Evolutionary conservation across 2,329 filamentous ascomycete species (phyloP).

Genomic region (Nigrospora sphaerica): DNA sequence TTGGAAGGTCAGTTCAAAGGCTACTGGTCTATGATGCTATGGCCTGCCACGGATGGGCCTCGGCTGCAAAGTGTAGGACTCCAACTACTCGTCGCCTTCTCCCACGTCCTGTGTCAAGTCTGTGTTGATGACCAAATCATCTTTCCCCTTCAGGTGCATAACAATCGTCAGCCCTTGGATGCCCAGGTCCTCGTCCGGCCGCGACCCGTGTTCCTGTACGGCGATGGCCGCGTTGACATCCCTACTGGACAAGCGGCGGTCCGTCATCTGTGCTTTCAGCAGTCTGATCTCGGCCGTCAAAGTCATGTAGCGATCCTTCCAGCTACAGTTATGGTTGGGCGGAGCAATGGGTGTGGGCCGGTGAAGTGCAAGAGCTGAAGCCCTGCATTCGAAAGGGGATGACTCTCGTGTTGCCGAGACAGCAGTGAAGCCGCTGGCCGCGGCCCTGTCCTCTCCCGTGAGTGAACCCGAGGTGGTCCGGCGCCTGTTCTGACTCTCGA

Average conservation of each 20-base stretch:
- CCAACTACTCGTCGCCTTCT: background rate
- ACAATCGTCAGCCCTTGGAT: conserved; percentile 44
- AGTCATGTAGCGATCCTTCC: conserved; percentile 32
- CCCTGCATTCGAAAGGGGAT: background rate
- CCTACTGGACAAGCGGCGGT: conserved; percentile 1
- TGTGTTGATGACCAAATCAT: conserved; percentile 45
- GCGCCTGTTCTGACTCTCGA: no score
- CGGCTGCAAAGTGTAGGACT: background rate
- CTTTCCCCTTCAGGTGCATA: conserved; percentile 40
- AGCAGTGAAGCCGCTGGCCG: no score
- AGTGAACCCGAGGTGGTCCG: no score
- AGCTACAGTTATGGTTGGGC: conserved; percentile 32
- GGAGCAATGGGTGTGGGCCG: conserved; percentile 27
- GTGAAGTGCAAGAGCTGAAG: conserved; percentile 17
- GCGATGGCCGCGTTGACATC: conserved; percentile 3
- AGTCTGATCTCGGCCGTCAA: conserved; percentile 33
- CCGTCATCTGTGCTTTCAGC: conserved; percentile 30
- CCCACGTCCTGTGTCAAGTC: conserved; percentile 25
- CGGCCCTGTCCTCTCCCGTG: no score
- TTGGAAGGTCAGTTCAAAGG: no score
- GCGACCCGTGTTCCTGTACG: conserved; percentile 4
- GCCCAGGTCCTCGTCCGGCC: conserved; percentile 28
- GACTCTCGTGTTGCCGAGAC: background rate
- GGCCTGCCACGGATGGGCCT: no score
- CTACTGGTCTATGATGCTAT: no score